A percentile compares a stretch with the other conserved stretches of the same genome.
Evolutionary conservation across 208 protist genomes (phyloP).

Genomic region (Trypanosoma cruzi): DNA sequence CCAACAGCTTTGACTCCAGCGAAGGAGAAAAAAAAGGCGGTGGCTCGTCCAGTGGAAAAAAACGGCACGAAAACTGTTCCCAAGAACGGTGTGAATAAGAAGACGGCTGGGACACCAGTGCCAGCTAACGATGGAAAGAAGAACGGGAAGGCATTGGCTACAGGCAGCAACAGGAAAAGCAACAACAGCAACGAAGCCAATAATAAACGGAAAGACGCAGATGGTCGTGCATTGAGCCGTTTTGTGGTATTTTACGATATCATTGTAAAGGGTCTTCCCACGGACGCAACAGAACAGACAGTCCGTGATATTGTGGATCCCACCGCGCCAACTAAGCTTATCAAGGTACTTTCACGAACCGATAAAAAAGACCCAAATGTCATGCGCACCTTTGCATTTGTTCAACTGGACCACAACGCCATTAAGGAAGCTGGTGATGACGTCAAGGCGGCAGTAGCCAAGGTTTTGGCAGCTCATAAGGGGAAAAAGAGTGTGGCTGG

Average conservation of each 20-base stretch:
- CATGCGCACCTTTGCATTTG: conserved; percentile 71
- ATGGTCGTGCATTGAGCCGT: conserved; percentile 25
- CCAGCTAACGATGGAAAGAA: conserved; percentile 14
- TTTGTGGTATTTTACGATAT: conserved; percentile 77
- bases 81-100: background rate
- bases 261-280: conserved; percentile 69
- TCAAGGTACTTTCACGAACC: conserved; percentile 60
- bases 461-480: conserved; percentile 31
- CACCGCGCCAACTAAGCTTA: conserved; percentile 44
- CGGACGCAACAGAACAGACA: conserved; percentile 49
- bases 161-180: conserved; percentile 5
- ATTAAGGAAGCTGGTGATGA: conserved; percentile 45
- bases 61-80: conserved; percentile 5
- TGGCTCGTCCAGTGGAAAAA: conserved; percentile 14
- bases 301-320: conserved; percentile 57
- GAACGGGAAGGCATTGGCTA: conserved; percentile 3
- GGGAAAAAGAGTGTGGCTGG: conserved; percentile 15
- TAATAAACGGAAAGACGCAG: conserved; percentile 25
- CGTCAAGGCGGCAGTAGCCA: conserved; percentile 42
- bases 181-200: background rate
- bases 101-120: background rate
- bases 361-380: conserved; percentile 51
- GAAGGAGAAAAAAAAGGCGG: conserved; percentile 16
- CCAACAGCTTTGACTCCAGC: background rate
- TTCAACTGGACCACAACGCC: conserved; percentile 67